Percentiles rank a stretch among this genome's conserved stretches.
phyloP scores from a whole-genome alignment of 345 rosid species.

The Linum usitatissimum region DNA sequence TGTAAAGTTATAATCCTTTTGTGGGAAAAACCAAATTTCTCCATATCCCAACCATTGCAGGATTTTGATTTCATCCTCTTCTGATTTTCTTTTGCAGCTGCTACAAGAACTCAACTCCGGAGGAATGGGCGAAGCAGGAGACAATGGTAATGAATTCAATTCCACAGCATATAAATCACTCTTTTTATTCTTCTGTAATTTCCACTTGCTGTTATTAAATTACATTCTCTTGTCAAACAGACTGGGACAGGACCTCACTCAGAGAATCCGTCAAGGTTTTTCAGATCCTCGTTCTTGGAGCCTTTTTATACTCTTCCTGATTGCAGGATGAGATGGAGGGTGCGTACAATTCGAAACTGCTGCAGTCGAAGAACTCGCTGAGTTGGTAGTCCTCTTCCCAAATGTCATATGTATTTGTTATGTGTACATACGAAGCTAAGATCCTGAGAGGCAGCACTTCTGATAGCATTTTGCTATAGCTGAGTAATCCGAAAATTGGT shows the following conservation, averaged over 20 bases:
- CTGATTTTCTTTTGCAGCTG: constrained; percentile 40
- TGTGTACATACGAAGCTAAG: no score
- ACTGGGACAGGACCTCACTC: constrained; percentile 58
- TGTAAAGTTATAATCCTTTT: no score
- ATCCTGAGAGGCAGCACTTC: no score
- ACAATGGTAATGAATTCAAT: constrained; percentile 28
- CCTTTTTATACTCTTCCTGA: constrained; percentile 20
- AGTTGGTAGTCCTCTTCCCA: no score
- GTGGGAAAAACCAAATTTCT: neutral
- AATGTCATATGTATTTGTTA: no score
- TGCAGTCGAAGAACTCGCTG: constrained; percentile 5
- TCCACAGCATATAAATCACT: neutral
- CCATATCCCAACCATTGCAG: no score
- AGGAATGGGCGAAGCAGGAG: constrained; percentile 31
- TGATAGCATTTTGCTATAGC: no score
- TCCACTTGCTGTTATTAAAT: neutral
- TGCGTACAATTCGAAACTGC: constrained; percentile 2
- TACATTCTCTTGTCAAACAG: constrained; percentile 27
- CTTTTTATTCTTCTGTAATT: neutral
- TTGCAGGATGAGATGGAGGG: constrained; percentile 8
- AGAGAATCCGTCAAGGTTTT: constrained; percentile 57
- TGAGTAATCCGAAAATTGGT: no score
- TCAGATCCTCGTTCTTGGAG: constrained; percentile 73
- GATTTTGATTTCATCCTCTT: neutral
- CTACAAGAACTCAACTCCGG: constrained; percentile 68